Evolutionary conservation across 371 early-diverging fungal genomes (phyloP).

Genomic region (Choanephora cucurbitarum): DNA sequence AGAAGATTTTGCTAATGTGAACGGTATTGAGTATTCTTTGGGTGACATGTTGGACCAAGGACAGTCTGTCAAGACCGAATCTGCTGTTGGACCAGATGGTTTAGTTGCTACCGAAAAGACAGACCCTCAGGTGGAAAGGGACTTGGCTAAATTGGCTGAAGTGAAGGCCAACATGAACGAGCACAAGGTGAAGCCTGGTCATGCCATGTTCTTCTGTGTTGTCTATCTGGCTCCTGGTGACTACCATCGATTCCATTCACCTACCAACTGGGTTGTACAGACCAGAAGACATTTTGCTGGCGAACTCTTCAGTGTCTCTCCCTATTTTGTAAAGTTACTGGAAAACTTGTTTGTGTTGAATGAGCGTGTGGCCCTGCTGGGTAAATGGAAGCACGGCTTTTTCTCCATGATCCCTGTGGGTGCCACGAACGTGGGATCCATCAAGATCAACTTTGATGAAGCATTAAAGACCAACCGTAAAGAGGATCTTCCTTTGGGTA

Average conservation of each 20-base stretch:
- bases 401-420: constrained; percentile 97
- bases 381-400: constrained; percentile 92
- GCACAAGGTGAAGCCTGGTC: constrained; percentile 61
- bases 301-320: constrained; percentile 94
- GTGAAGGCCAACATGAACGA: constrained; percentile 29
- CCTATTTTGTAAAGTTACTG: constrained; percentile 79
- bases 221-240: constrained; percentile 97
- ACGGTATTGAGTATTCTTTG: constrained; percentile 89
- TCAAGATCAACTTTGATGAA: constrained; percentile 89
- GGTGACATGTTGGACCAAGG: constrained; percentile 76
- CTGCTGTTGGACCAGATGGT: constrained; percentile 48
- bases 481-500: constrained; percentile 68
- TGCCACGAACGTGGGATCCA: constrained; percentile 97
- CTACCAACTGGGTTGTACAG: constrained; percentile 91
- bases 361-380: constrained; percentile 92
- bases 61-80: constrained; percentile 29
- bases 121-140: constrained; percentile 22
- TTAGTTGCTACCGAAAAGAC: constrained; percentile 31
- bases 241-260: constrained; percentile 98
- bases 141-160: constrained; percentile 25
- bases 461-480: constrained; percentile 74
- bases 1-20: constrained; percentile 83
- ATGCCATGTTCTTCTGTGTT: constrained; percentile 83
- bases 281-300: constrained; percentile 89
- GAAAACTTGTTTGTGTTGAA: constrained; percentile 92